A percentile compares a stretch with the other conserved stretches of the same genome.
phyloP scores from a whole-genome alignment of 1,284 basidiomycete species.

The Singerocomus inundabilis region DNA sequence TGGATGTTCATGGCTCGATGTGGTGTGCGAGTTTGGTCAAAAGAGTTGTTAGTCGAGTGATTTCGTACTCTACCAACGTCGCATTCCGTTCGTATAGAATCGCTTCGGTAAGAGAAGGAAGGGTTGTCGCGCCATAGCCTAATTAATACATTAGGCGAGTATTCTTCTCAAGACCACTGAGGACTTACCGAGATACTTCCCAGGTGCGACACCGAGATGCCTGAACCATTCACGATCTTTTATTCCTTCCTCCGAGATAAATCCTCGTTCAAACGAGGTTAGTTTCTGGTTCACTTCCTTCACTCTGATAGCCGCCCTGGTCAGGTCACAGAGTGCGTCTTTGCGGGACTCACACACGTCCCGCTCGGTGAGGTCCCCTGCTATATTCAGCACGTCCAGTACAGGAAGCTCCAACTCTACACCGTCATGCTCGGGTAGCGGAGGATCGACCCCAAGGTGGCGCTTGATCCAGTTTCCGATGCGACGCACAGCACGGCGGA shows the following conservation, averaged over 20 bases:
- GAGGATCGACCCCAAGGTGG: conserved; percentile 17
- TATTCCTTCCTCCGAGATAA: conserved; percentile 78
- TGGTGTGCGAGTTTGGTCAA: conserved; percentile 51
- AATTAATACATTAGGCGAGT: conserved; percentile 3
- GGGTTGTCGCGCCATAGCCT: conserved; percentile 86
- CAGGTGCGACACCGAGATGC: conserved; percentile 87
- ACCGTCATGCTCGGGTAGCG: conserved; percentile 11
- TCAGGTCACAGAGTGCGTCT: conserved; percentile 39
- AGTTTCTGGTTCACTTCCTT: conserved; percentile 70
- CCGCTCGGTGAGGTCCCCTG: neutral
- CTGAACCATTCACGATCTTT: conserved; percentile 83
- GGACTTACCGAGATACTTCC: conserved; percentile 77
- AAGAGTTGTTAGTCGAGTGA: conserved; percentile 56
- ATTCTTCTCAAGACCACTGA: neutral
- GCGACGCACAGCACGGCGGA: conserved; percentile 3
- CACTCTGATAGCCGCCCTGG: conserved; percentile 63
- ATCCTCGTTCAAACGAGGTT: conserved; percentile 77
- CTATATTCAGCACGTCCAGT: neutral
- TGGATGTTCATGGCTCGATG: conserved; percentile 30
- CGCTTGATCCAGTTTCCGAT: conserved; percentile 32
- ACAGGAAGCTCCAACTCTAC: conserved; percentile 16
- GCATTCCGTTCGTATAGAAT: conserved; percentile 67
- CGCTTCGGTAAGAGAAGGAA: conserved; percentile 83
- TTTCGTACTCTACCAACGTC: conserved; percentile 62
- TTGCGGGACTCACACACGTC: conserved; percentile 7